These are phyloP conservation scores for Citrullus amarus DNA, from an alignment of 306 rosid species.

Conservation along the genomic window DNA sequence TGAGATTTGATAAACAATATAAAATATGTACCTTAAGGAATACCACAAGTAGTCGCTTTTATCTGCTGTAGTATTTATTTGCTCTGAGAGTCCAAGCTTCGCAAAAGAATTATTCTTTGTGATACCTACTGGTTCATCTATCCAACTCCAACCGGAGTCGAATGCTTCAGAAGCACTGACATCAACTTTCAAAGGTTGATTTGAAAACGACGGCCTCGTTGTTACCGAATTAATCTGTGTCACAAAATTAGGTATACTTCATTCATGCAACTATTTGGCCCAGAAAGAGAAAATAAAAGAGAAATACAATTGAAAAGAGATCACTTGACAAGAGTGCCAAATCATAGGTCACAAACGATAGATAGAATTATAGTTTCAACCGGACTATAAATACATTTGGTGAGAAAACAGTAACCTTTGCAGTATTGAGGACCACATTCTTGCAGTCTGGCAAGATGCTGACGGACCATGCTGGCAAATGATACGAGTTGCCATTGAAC, in stretches of 20 bases:
- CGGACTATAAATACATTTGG: neutral
- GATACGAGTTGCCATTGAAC: slow-evolving; percentile 65
- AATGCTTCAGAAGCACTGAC: slow-evolving; percentile 35
- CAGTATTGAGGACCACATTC: slow-evolving; percentile 76
- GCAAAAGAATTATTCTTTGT: slow-evolving; percentile 59
- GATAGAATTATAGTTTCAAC: neutral
- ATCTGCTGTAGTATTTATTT: slow-evolving; percentile 88
- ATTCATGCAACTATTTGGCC: neutral
- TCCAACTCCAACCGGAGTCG: slow-evolving; percentile 72
- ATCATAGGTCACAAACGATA: neutral
- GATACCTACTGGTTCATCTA: slow-evolving; percentile 72
- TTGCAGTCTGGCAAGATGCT: slow-evolving; percentile 98
- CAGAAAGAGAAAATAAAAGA: neutral
- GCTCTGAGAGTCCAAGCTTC: slow-evolving; percentile 65
- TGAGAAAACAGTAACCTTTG: slow-evolving; percentile 53
- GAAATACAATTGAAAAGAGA: neutral
- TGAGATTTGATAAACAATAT: neutral
- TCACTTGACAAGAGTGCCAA: neutral
- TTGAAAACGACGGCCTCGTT: slow-evolving; percentile 40
- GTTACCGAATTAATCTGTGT: slow-evolving; percentile 70
- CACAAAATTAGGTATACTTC: slow-evolving; percentile 9
- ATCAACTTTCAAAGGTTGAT: slow-evolving; percentile 36
- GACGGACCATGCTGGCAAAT: slow-evolving; percentile 92
- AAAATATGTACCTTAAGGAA: slow-evolving; percentile 47
- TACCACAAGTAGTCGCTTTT: slow-evolving; percentile 91